Evolutionary conservation across 495 filamentous ascomycete genomes (phyloP), one percentile per base, ranked within the genome.

Genomic region (Aspergillus indologenus): DNA sequence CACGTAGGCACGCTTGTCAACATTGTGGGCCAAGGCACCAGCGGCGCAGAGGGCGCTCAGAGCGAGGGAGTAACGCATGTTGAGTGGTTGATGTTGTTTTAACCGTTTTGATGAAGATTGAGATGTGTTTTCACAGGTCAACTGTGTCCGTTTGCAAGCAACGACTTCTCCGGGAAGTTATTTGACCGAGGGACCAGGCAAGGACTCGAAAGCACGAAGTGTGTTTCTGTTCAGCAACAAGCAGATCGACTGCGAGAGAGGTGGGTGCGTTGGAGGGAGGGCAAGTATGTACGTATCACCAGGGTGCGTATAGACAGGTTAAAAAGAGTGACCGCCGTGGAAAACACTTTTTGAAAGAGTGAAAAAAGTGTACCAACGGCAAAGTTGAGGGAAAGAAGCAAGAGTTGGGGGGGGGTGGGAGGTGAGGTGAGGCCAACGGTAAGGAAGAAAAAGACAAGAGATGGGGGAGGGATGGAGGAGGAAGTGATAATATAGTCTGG

Each of bases 51-150:
- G 74, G 46, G 81, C 79, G 65, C 84, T 78, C 63, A 90, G 60
- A 54, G 89, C 53, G 55, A 84, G 66, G 31, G 87, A 85, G 56
- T 79, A 84, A 71, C 83, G 89, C 90, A 95, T 94, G 40, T 81
- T 83, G 74, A 45, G 29, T 22, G 26, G 50, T 52, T 43, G 26
- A 20, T 58, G 24, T 19, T 50, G 44, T 43, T 53, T 58, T 45
- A 59, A 24, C 21, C 49, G 8, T 43, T 31, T 24, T 26, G 52
- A 51, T n/a, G n/a, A n/a, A n/a, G 42, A 59, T 61, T 31, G 56
- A 54, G 57, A 46, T 54, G 26, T 55, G 66, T 60, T 54, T n/a
- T 24, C 56, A 66, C 65, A 69, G 71, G 65, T 71, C 68, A 68
- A 67, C 65, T 67, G 68, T 50, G 47, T 63, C 55, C 53, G 64